Conservation (phyloP, 2,329 filamentous ascomycete species). For the Exophiala calicioides region DNA sequence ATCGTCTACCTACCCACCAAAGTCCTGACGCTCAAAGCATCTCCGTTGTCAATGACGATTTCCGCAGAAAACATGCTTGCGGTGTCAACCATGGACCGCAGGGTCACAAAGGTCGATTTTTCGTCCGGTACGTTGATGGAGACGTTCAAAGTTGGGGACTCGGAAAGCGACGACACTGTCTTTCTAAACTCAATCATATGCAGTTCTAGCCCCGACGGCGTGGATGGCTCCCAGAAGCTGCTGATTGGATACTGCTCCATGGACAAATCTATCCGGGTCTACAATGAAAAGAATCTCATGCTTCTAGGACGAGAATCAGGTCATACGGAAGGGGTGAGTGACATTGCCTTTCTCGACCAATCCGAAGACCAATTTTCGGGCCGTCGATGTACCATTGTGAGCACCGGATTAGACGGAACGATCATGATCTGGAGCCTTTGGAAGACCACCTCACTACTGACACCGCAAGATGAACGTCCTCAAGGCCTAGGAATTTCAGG, state of each 20-base stretch:
- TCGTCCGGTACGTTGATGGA: constrained; percentile 67
- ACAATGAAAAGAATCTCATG: constrained; percentile 73
- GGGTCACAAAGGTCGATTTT: constrained; percentile 62
- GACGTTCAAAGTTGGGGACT: constrained; percentile 81
- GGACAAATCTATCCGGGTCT: constrained; percentile 91
- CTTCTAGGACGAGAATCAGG: constrained; percentile 91
- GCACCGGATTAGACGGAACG: constrained; percentile 75
- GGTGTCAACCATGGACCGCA: constrained; percentile 64
- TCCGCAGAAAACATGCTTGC: constrained; percentile 62
- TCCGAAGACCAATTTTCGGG: constrained; percentile 54
- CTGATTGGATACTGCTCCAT: constrained; percentile 88
- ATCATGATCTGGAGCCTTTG: constrained; percentile 72
- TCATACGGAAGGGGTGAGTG: constrained; percentile 90
- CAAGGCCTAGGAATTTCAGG: constrained; percentile 33
- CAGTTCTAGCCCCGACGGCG: constrained; percentile 44
- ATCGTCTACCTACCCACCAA: constrained; percentile 76
- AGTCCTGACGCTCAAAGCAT: constrained; percentile 79
- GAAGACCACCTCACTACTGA: constrained; percentile 36
- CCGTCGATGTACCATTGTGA: constrained; percentile 57
- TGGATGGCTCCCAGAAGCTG: constrained; percentile 54
- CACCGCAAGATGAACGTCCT: constrained; percentile 36
- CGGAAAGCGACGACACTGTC: constrained; percentile 76
- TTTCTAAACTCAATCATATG: constrained; percentile 76
- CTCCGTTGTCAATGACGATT: constrained; percentile 80
- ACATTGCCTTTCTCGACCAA: constrained; percentile 68